Conservation (phyloP, 2,329 filamentous ascomycete species). For the Zymoseptoria crescenta region DNA sequence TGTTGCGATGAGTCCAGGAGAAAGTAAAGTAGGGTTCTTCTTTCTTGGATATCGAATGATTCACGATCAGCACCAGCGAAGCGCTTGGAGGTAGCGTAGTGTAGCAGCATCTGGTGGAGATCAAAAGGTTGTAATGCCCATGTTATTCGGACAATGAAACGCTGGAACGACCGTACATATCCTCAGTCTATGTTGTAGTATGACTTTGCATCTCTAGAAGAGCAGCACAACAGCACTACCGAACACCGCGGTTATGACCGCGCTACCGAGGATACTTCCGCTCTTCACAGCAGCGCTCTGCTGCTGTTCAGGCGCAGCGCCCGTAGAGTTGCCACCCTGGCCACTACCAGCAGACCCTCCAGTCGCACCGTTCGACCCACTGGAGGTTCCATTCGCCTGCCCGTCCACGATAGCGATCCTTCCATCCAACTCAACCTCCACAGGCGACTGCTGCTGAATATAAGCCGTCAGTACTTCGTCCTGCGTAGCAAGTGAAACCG, state of each 20-base stretch:
- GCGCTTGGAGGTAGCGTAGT: neutral
- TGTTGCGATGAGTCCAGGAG: neutral
- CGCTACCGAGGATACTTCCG: neutral
- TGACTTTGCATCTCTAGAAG: neutral
- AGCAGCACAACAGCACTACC: neutral
- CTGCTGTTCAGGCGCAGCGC: neutral
- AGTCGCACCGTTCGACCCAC: neutral
- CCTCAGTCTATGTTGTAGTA: too few relatives aligned
- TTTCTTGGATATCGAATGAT: neutral
- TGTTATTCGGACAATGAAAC: too few relatives aligned
- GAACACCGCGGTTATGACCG: neutral
- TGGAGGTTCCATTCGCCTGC: conserved; percentile 3
- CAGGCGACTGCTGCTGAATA: conserved; percentile 42
- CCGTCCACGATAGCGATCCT: conserved; percentile 34
- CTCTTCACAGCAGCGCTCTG: neutral
- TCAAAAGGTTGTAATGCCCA: neutral
- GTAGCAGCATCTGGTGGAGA: neutral
- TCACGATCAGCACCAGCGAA: neutral
- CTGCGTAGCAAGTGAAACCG: conserved; percentile 45
- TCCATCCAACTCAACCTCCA: conserved; percentile 45
- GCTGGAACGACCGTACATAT: too few relatives aligned
- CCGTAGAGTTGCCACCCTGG: neutral
- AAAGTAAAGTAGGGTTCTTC: neutral
- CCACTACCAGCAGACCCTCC: too few relatives aligned
- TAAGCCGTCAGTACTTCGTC: conserved; percentile 49